Conservation (phyloP, 140 eudicot genomes). For the Erigeron philadelphicus region DNA sequence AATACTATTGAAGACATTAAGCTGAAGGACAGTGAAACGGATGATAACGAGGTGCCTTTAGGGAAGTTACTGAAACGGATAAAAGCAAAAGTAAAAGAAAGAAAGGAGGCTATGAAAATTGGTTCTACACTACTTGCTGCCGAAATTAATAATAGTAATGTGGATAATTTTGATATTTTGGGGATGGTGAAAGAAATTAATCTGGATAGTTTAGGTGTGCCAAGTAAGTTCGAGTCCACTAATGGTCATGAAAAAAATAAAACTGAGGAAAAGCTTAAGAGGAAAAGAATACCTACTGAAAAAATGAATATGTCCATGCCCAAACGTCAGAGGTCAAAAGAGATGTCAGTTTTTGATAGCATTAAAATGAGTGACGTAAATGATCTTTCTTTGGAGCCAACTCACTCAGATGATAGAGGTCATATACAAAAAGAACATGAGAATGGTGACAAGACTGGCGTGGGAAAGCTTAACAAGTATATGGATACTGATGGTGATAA, state of each 20-base stretch:
- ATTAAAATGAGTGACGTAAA: slow-evolving; percentile 44
- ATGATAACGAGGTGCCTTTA: slow-evolving; percentile 71
- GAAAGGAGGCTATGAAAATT: slow-evolving; percentile 41
- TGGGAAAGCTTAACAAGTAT: slow-evolving; percentile 41
- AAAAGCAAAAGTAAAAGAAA: slow-evolving; percentile 75
- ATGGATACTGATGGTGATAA: slow-evolving; percentile 27
- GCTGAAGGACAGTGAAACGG: slow-evolving; percentile 65
- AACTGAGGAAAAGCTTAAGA: slow-evolving; percentile 36
- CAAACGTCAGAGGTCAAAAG: slow-evolving; percentile 56
- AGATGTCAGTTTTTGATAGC: slow-evolving; percentile 38
- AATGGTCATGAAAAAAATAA: slow-evolving; percentile 45
- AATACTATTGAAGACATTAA: slow-evolving; percentile 52
- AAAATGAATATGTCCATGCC: slow-evolving; percentile 38
- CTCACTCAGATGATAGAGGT: slow-evolving; percentile 20
- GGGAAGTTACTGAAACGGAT: slow-evolving; percentile 63
- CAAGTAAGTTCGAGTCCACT: slow-evolving; percentile 41
- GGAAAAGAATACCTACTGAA: slow-evolving; percentile 44
- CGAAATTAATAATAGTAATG: slow-evolving; percentile 30
- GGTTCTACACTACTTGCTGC: slow-evolving; percentile 36
- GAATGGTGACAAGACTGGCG: slow-evolving; percentile 29
- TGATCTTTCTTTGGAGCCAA: slow-evolving; percentile 19
- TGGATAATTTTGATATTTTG: slow-evolving; percentile 50
- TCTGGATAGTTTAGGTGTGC: slow-evolving; percentile 38
- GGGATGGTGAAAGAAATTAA: slow-evolving; percentile 68
- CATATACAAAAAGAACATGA: slow-evolving; percentile 34